These are phyloP conservation scores for Ganoderma sinense DNA, from an alignment of 1,284 basidiomycete genomes.

Conservation along the genomic window DNA sequence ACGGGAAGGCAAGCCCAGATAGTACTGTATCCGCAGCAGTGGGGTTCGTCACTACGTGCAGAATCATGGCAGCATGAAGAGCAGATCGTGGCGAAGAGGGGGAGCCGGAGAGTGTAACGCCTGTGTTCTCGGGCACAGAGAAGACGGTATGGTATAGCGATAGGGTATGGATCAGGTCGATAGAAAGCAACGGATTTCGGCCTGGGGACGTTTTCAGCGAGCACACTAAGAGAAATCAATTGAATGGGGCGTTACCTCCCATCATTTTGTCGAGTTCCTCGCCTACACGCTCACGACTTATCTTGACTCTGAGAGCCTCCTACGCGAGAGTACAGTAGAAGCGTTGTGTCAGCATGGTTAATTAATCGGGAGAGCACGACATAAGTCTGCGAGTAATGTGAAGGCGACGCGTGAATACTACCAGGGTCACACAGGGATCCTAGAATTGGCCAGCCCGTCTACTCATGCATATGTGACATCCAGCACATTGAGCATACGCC, in stretches of 20 bases:
- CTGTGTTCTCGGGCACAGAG: constrained; percentile 55
- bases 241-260: constrained; percentile 59
- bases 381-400: background rate
- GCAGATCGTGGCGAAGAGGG: constrained; percentile 48
- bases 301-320: constrained; percentile 80
- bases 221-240: background rate
- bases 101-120: constrained; percentile 52
- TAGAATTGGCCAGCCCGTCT: too few species aligned
- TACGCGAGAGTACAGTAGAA: constrained; percentile 39
- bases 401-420: background rate
- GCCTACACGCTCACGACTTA: constrained; percentile 90
- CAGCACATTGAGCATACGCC: background rate
- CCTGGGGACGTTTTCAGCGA: constrained; percentile 48
- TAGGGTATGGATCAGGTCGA: constrained; percentile 76
- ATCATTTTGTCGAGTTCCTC: constrained; percentile 94
- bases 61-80: constrained; percentile 66
- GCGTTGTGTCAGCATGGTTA: background rate
- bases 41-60: constrained; percentile 56
- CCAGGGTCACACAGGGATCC: too few species aligned
- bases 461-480: too few species aligned
- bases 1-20: constrained; percentile 22
- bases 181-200: constrained; percentile 76
- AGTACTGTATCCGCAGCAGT: constrained; percentile 26
- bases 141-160: constrained; percentile 80
- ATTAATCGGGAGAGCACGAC: background rate